A percentile compares a stretch with the other conserved stretches of the same genome.
These are phyloP conservation scores for Sechiopsis laciniata DNA, from an alignment of 306 rosid species.

Conservation along the genomic window DNA sequence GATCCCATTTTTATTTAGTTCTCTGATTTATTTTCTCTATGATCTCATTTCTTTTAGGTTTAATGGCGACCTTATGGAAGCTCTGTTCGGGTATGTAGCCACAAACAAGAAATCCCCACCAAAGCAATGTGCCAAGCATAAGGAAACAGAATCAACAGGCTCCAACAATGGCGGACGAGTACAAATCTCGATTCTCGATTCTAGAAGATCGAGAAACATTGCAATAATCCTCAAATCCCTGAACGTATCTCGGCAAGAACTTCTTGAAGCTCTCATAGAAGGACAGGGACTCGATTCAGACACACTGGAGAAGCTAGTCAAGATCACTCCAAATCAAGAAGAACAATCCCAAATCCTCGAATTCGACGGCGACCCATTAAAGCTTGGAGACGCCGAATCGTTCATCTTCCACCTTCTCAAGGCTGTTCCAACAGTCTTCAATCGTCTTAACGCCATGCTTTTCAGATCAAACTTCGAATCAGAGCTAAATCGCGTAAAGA, in stretches of 20 bases:
- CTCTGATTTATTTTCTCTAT: too few species aligned
- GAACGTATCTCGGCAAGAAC: conserved; percentile 47
- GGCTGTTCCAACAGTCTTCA: conserved; percentile 64
- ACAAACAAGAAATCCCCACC: conserved; percentile 31
- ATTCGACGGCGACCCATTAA: conserved; percentile 53
- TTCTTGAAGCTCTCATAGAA: conserved; percentile 54
- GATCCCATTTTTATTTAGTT: background rate
- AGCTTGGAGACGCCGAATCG: conserved; percentile 70
- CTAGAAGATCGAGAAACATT: conserved; percentile 67
- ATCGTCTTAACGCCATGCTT: conserved; percentile 59
- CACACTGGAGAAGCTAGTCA: conserved; percentile 69
- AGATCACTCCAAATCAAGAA: conserved; percentile 62
- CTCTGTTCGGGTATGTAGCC: conserved; percentile 59
- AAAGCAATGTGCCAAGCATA: conserved; percentile 24
- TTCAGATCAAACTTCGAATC: conserved; percentile 55
- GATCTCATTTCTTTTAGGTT: conserved; percentile 37
- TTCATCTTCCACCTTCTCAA: conserved; percentile 61
- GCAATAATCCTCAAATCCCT: conserved; percentile 66
- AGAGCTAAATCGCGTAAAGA: conserved; percentile 52
- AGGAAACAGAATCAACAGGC: conserved; percentile 25
- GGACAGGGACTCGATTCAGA: conserved; percentile 62
- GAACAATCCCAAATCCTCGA: conserved; percentile 54
- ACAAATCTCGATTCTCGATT: conserved; percentile 59
- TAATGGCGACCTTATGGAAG: conserved; percentile 72
- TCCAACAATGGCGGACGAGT: conserved; percentile 33